These are phyloP conservation scores for Daldinia loculata DNA, from an alignment of 495 filamentous ascomycete genomes.

Conservation along the genomic window DNA sequence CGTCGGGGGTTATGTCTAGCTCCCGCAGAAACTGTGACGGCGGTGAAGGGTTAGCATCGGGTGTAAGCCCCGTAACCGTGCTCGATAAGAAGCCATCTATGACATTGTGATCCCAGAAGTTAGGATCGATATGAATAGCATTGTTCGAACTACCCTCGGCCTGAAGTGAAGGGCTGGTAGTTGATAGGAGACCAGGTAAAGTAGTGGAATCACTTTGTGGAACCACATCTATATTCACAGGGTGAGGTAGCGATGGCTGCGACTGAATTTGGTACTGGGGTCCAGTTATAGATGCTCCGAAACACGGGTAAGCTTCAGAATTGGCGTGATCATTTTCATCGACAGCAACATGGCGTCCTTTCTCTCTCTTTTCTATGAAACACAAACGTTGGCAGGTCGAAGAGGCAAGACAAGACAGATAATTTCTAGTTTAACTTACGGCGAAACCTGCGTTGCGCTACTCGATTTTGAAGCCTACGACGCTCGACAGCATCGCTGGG, in stretches of 20 bases:
- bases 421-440: conserved; percentile 34
- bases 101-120: conserved; percentile 4
- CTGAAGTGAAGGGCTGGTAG: neutral
- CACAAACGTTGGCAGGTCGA: conserved; percentile 6
- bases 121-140: neutral
- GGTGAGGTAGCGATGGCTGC: neutral
- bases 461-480: conserved; percentile 90
- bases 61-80: neutral
- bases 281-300: neutral
- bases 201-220: neutral
- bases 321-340: neutral
- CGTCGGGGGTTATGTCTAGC: neutral
- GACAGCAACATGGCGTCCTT: neutral
- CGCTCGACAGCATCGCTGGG: conserved; percentile 61
- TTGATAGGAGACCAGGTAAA: neutral
- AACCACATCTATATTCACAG: neutral
- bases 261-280: neutral
- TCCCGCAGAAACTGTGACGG: conserved; percentile 10
- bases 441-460: conserved; percentile 97
- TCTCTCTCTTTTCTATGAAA: conserved; percentile 25
- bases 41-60: neutral
- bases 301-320: neutral
- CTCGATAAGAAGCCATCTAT: neutral
- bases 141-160: neutral
- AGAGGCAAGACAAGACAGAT: neutral